These are phyloP conservation scores for Pseudonitzschia multistriata DNA, from an alignment of 108 stramenopile genomes.

Conservation along the genomic window DNA sequence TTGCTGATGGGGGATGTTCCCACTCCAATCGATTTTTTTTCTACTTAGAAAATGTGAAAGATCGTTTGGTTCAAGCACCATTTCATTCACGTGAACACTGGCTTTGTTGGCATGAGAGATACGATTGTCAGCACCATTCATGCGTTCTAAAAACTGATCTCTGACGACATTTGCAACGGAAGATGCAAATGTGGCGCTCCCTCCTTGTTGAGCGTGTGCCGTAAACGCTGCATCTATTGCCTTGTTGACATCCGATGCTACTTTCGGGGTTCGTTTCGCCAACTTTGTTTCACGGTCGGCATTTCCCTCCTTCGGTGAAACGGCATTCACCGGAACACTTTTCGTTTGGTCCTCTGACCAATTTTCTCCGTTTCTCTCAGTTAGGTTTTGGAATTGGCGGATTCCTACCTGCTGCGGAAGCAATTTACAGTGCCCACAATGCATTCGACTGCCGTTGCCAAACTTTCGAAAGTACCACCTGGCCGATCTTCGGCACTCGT, in stretches of 20 bases:
- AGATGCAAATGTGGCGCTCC: background rate
- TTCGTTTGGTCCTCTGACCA: background rate
- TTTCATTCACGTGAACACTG: background rate
- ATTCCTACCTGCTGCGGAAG: slow-evolving; percentile 6
- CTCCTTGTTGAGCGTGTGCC: background rate
- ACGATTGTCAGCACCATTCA: background rate
- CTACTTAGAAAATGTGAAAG: background rate
- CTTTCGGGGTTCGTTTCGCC: background rate
- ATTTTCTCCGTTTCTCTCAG: slow-evolving; percentile 18
- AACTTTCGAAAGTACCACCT: slow-evolving; percentile 15
- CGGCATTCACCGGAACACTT: background rate
- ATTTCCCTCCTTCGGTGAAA: background rate
- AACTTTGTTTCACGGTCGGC: background rate
- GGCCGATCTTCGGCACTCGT: slow-evolving; percentile 1
- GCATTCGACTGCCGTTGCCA: slow-evolving; percentile 7
- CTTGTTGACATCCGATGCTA: background rate
- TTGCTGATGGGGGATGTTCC: too few relatives aligned
- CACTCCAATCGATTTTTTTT: background rate
- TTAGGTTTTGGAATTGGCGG: slow-evolving; percentile 21
- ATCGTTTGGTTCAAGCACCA: background rate
- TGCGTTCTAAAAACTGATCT: background rate
- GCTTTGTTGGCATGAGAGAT: background rate
- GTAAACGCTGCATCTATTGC: background rate
- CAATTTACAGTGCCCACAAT: slow-evolving; percentile 14
- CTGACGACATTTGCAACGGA: background rate